Conservation (phyloP, 345 rosid genomes). For the Rubroshorea leprosula region DNA sequence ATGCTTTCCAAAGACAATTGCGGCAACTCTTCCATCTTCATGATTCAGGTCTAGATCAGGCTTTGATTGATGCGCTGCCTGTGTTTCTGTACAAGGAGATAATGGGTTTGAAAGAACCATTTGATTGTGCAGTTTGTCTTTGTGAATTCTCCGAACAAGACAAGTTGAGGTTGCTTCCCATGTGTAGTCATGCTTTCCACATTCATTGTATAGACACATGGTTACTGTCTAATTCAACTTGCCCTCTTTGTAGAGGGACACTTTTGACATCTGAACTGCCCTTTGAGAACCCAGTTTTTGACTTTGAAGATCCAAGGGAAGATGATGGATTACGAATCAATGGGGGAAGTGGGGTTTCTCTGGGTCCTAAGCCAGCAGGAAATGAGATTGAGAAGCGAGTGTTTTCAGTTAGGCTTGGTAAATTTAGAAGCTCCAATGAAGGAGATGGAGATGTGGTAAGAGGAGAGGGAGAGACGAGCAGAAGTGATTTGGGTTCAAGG, state of each 20-base stretch:
- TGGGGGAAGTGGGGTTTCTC: slow-evolving; percentile 29
- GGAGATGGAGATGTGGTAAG: slow-evolving; percentile 21
- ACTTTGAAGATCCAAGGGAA: slow-evolving; percentile 43
- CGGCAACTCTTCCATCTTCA: slow-evolving; percentile 89
- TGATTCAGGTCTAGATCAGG: slow-evolving; percentile 89
- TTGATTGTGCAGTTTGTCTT: slow-evolving; percentile 88
- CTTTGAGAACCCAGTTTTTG: slow-evolving; percentile 52
- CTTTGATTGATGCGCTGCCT: slow-evolving; percentile 80
- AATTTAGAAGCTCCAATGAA: slow-evolving; percentile 50
- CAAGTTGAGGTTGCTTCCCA: slow-evolving; percentile 72
- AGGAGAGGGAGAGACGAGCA: slow-evolving; percentile 55
- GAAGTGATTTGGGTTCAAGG: slow-evolving; percentile 56
- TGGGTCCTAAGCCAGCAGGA: slow-evolving; percentile 42
- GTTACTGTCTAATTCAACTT: slow-evolving; percentile 84
- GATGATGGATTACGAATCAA: slow-evolving; percentile 35
- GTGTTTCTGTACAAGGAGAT: slow-evolving; percentile 68
- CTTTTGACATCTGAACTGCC: slow-evolving; percentile 47
- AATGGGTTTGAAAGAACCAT: slow-evolving; percentile 69
- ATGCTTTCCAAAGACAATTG: slow-evolving; percentile 68
- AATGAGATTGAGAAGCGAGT: slow-evolving; percentile 63
- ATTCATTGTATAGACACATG: slow-evolving; percentile 87
- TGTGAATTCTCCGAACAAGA: slow-evolving; percentile 68
- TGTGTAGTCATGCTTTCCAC: slow-evolving; percentile 88
- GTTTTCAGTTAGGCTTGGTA: slow-evolving; percentile 80
- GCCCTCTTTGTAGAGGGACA: slow-evolving; percentile 87